phyloP scores from a whole-genome alignment of 2,329 filamentous ascomycete genomes.

The Albophoma yamanashiensis region DNA sequence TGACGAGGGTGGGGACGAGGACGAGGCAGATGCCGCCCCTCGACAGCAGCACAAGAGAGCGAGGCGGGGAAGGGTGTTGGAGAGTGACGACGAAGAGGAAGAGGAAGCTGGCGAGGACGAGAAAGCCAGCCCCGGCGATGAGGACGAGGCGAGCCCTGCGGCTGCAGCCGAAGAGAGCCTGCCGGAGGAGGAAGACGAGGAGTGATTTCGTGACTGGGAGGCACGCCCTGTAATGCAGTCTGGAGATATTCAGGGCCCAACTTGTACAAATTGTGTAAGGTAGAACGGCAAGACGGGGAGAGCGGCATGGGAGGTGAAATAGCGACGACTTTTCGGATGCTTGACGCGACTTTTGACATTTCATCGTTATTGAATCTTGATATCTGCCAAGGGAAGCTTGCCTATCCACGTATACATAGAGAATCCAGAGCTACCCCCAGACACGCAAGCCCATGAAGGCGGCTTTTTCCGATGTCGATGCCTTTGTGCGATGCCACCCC shows the following conservation, averaged over 20 bases:
- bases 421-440: background rate
- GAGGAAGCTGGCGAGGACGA: constrained; percentile 6
- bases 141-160: constrained; percentile 13
- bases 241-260: background rate
- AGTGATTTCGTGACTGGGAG: background rate
- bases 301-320: background rate
- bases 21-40: constrained; percentile 20
- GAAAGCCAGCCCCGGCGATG: constrained; percentile 9
- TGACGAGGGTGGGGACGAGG: constrained; percentile 42
- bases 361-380: background rate
- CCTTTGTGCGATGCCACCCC: background rate
- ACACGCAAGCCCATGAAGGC: background rate
- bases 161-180: constrained; percentile 27
- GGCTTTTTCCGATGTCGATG: too few relatives aligned
- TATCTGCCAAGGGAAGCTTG: background rate
- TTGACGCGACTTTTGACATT: background rate
- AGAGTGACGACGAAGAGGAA: constrained; percentile 39
- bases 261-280: background rate
- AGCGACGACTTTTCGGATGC: background rate
- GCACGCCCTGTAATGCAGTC: background rate
- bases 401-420: background rate
- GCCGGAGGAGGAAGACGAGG: constrained; percentile 19
- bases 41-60: constrained; percentile 33
- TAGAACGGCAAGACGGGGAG: background rate
- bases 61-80: constrained; percentile 40